Conservation (phyloP, 306 rosid genomes). For the Begonia masoniana region DNA sequence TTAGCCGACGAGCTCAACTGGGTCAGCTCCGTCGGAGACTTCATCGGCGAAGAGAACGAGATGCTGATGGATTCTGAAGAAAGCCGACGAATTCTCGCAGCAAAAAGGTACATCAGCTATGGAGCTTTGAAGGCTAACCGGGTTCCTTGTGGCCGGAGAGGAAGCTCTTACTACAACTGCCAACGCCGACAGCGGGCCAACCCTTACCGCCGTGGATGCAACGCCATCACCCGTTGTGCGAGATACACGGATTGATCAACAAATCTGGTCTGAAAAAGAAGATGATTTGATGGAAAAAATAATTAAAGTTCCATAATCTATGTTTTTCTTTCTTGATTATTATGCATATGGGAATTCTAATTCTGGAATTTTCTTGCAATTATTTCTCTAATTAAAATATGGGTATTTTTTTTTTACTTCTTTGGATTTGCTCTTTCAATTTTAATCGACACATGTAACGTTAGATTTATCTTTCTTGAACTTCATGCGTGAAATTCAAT, state of each 20-base stretch:
- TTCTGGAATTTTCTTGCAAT: too few species aligned
- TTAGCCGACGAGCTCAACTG: background rate
- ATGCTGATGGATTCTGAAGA: slow-evolving; percentile 23
- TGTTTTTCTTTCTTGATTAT: too few species aligned
- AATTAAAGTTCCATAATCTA: too few species aligned
- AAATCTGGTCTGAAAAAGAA: too few species aligned
- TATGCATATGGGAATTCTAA: too few species aligned
- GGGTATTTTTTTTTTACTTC: too few species aligned
- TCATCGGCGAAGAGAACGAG: slow-evolving; percentile 28
- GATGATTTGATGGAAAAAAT: too few species aligned
- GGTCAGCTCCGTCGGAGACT: slow-evolving; percentile 3
- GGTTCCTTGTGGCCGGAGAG: slow-evolving; percentile 33
- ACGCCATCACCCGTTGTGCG: slow-evolving; percentile 28
- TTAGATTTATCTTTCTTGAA: too few species aligned
- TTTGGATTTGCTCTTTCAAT: too few species aligned
- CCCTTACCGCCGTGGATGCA: slow-evolving; percentile 38
- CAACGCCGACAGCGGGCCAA: slow-evolving; percentile 16
- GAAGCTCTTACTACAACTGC: slow-evolving; percentile 43
- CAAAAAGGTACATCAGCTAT: slow-evolving; percentile 18
- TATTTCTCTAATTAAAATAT: too few species aligned
- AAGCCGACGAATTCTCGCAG: slow-evolving; percentile 6
- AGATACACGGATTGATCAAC: slow-evolving; percentile 17
- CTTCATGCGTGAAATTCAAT: too few species aligned
- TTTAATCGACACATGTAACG: too few species aligned
- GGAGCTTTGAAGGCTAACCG: slow-evolving; percentile 16